Conservation (phyloP, 2,329 filamentous ascomycete species). For the Chaetomiaceae sp. region DNA sequence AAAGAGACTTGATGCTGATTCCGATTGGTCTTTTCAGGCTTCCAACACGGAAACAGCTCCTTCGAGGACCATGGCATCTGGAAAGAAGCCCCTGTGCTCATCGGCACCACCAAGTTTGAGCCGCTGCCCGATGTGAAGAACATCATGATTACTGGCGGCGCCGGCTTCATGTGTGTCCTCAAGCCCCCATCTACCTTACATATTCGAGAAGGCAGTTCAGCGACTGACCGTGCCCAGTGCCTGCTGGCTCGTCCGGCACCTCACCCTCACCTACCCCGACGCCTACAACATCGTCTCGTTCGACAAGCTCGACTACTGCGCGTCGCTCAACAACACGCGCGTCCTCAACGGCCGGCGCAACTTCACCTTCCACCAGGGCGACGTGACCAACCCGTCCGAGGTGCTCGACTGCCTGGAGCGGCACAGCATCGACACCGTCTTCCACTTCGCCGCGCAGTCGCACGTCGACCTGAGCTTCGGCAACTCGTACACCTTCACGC, state of each 20-base stretch:
- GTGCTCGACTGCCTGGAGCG: slow-evolving; percentile 67
- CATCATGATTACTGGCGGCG: slow-evolving; percentile 79
- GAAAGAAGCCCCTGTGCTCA: slow-evolving; percentile 67
- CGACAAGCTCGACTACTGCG: slow-evolving; percentile 80
- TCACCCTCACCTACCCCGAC: slow-evolving; percentile 67
- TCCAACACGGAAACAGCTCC: slow-evolving; percentile 35
- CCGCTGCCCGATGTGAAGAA: slow-evolving; percentile 67
- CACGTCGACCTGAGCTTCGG: slow-evolving; percentile 80
- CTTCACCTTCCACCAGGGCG: slow-evolving; percentile 75
- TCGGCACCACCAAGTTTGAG: slow-evolving; percentile 65
- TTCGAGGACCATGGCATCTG: slow-evolving; percentile 61
- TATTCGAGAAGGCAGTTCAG: too few relatives aligned
- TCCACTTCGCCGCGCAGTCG: slow-evolving; percentile 83
- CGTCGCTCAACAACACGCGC: slow-evolving; percentile 74
- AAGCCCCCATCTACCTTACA: background rate
- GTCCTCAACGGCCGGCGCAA: slow-evolving; percentile 63
- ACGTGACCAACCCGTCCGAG: slow-evolving; percentile 67
- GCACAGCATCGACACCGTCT: slow-evolving; percentile 71
- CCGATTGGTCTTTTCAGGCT: slow-evolving; percentile 6
- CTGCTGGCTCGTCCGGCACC: slow-evolving; percentile 77
- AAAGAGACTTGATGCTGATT: background rate
- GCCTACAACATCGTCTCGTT: slow-evolving; percentile 78
- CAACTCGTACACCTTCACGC: slow-evolving; percentile 76
- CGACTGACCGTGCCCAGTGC: slow-evolving; percentile 47
- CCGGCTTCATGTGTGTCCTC: slow-evolving; percentile 72